Base-by-base conservation (phyloP, 1,139 yeast species). In the Blastobotrys persicus region DNA sequence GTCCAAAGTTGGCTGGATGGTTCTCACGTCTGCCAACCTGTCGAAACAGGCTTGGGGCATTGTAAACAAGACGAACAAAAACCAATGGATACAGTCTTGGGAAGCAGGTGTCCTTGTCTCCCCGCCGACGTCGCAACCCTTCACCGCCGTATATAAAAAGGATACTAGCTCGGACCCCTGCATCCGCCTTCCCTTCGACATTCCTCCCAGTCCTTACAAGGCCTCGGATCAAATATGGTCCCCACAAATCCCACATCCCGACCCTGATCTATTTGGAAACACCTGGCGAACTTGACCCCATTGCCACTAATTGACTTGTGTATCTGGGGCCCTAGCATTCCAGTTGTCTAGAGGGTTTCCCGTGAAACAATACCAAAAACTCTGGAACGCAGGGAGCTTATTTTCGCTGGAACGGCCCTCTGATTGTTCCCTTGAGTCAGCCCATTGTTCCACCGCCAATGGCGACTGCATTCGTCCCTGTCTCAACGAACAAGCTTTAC, bases 21-120 rank as follows among this genome's bases (percentile, higher is more conserved):
- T 68, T 26, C 52, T 67, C 33, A 67, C 71, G 9, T 64, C 69
- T 1, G 70, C 71, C 26, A 68, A 68, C 50, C 49, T 68, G 32
- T 64, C 69, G 33, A 65, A 63, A 42, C 66, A 60, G 38, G 72
- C 71, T 0, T 68, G 72, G 72, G 72, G 72, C 1, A 39, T 55
- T 14, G 57, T 56, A 41, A 39, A 52, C 43, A 43, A 52, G 16
- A 50, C 50, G 34, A 45, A 45, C 11, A 43, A 44, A 23, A 56
- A 55, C 34, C 51, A 57, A 33, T 61, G 58, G 57, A 61, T 65
- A 49, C 66, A 59, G 46, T 64, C 67, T 13, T 67, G 60, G 59
- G 71, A 67, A 45, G 56, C 63, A 13, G 71, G 71, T 4, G 69
- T 67, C 7, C 47, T 67, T 28, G 34, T 65, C 9, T 51, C 53